phyloP scores from a whole-genome alignment of 1,284 basidiomycete species.

The Hymenochaete sp. region DNA sequence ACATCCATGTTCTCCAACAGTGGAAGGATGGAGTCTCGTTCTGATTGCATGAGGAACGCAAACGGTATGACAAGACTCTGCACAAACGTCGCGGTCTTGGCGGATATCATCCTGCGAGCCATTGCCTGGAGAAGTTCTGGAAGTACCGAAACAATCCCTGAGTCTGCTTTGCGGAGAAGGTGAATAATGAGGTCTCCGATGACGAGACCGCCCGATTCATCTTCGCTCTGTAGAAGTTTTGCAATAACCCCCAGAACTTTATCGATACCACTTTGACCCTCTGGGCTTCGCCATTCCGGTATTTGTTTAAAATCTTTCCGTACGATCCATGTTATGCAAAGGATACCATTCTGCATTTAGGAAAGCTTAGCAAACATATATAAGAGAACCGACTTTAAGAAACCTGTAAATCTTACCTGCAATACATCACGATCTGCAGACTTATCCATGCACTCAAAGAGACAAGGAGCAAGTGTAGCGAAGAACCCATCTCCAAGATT shows the following conservation, averaged over 20 bases:
- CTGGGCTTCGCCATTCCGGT: conserved; percentile 60
- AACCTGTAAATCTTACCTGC: conserved; percentile 43
- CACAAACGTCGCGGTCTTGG: conserved; percentile 82
- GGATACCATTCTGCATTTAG: conserved; percentile 61
- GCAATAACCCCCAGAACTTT: conserved; percentile 69
- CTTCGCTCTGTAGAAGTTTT: conserved; percentile 66
- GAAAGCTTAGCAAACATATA: not conserved
- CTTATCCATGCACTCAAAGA: conserved; percentile 60
- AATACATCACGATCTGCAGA: conserved; percentile 80
- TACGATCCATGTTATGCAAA: conserved; percentile 75
- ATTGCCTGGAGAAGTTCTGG: conserved; percentile 83
- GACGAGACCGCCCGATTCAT: conserved; percentile 82
- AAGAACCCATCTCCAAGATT: conserved; percentile 76
- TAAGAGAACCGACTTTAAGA: not conserved
- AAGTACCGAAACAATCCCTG: conserved; percentile 72
- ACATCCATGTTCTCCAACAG: conserved; percentile 61
- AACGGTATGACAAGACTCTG: conserved; percentile 90
- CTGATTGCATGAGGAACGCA: conserved; percentile 83
- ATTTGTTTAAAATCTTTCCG: conserved; percentile 83
- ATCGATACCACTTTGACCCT: conserved; percentile 67
- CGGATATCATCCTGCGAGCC: conserved; percentile 69
- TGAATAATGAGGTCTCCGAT: conserved; percentile 95
- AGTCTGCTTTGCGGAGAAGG: conserved; percentile 72
- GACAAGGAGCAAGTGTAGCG: conserved; percentile 56
- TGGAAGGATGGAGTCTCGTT: conserved; percentile 67